Percentiles rank a stretch among this genome's conserved stretches.
Evolutionary conservation across 2,329 filamentous ascomycete genomes (phyloP).

Genomic region (Acrodontium crateriforme): DNA sequence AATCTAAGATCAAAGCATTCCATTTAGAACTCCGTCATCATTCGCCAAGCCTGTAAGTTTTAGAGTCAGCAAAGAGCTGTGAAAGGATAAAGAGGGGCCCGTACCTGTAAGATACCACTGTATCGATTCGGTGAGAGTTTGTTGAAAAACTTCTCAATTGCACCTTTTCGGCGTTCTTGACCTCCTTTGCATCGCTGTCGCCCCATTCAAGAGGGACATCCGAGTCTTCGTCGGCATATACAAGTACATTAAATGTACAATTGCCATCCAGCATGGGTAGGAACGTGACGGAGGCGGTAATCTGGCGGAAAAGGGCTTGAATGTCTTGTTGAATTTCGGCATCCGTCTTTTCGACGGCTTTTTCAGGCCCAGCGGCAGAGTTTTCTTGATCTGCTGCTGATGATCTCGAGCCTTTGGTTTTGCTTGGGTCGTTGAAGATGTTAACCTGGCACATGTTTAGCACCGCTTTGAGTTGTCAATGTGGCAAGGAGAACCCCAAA

Average conservation of each 20-base stretch:
- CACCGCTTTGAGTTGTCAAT: not conserved
- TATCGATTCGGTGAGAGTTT: slow-evolving; percentile 85
- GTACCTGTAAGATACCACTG: slow-evolving; percentile 76
- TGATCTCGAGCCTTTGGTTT: slow-evolving; percentile 23
- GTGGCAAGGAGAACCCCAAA: no score
- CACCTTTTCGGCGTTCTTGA: slow-evolving; percentile 84
- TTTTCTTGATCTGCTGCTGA: slow-evolving; percentile 55
- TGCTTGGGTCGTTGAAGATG: slow-evolving; percentile 26
- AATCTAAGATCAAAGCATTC: no score
- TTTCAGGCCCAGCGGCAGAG: slow-evolving; percentile 23
- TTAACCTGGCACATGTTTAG: slow-evolving; percentile 12
- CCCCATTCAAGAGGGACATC: slow-evolving; percentile 98
- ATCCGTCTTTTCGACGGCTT: slow-evolving; percentile 67
- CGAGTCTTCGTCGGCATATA: slow-evolving; percentile 92
- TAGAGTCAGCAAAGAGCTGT: no score
- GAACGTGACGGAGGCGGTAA: slow-evolving; percentile 95
- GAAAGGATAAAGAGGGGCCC: no score
- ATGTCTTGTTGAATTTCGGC: slow-evolving; percentile 91
- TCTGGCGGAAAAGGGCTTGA: slow-evolving; percentile 91
- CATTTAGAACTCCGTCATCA: no score
- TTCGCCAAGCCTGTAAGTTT: no score
- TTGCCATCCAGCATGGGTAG: slow-evolving; percentile 84
- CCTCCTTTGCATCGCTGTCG: slow-evolving; percentile 95
- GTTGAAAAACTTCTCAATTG: slow-evolving; percentile 94
- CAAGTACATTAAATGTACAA: slow-evolving; percentile 96